Evolutionary conservation across 352 stramenopile genomes (phyloP), one percentile per base, ranked within the genome.

Genomic region (Aphanomyces astaci): DNA sequence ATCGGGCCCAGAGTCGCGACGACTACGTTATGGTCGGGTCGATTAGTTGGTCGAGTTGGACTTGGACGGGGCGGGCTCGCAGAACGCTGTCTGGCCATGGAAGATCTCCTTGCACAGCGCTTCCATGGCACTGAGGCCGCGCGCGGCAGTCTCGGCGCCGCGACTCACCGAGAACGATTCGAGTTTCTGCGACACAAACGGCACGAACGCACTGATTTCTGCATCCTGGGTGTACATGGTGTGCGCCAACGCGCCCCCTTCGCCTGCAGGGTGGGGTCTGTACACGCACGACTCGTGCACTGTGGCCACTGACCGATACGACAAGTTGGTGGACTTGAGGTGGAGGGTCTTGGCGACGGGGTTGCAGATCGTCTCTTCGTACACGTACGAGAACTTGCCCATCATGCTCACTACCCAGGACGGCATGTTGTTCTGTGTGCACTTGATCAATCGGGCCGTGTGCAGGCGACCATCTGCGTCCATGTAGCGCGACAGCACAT

Each of bases 271-370:
- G 39, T 91, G 74, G 32, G 84, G 76, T 49, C 81, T 86, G 77
- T 94, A 94, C 31, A 91, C 77, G 66, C 86, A 94, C 56, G 80
- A 89, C 76, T 94, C 86, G 55, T 94, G 80, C 31, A 94, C 79
- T 0, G 82, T 92, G 7, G 84, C 84, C 32, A 91, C 81, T 1
- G 80, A 89, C 10, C 84, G 82, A 65, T 90, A 82, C 59, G 80
- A 86, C 24, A 92, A 68, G 70, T 94, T 94, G 24, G 82, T 92
- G n/a, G 80, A 89, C 70, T 84, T 89, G 62, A 92, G 81, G 71
- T 85, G 75, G 28, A 94, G 77, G 62, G 67, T 78, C 75, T 92
- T 86, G 9, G 64, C 70, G 52, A 74, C 46, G 2, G 86, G 75
- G 67, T 94, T 84, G 71, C 84, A 92, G 30, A 87, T 76, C 28